These are phyloP conservation scores for Picochlorum sp. DNA, from an alignment of 139 green algal species.

Conservation along the genomic window DNA sequence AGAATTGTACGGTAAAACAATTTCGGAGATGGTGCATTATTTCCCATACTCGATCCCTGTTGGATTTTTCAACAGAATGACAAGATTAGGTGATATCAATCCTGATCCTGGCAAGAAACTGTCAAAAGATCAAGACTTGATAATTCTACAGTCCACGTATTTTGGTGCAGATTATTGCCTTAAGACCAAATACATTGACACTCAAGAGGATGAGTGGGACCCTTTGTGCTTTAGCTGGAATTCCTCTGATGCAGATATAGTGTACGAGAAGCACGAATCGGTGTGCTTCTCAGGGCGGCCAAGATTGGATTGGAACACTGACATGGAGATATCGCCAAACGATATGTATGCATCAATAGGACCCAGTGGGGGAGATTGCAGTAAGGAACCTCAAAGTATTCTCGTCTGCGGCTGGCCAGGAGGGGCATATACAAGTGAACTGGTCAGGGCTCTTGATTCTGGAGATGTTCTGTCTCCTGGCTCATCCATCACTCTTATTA, in stretches of 20 bases:
- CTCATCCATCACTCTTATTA: constrained; percentile 40
- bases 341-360: too few relatives aligned
- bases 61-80: not conserved
- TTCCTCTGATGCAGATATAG: too few relatives aligned
- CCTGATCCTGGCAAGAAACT: not conserved
- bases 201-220: too few relatives aligned
- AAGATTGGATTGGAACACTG: too few relatives aligned
- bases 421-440: constrained; percentile 25
- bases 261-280: too few relatives aligned
- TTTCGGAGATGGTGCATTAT: not conserved
- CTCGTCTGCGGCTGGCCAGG: constrained; percentile 50
- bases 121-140: not conserved
- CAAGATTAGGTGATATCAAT: not conserved
- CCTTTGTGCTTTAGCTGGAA: too few relatives aligned
- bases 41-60: not conserved
- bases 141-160: not conserved
- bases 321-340: too few relatives aligned
- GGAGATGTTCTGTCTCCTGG: constrained; percentile 25
- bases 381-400: constrained; percentile 3
- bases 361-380: too few relatives aligned
- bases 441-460: constrained; percentile 53
- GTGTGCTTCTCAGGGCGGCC: too few relatives aligned
- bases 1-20: not conserved
- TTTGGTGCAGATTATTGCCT: too few relatives aligned
- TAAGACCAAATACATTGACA: too few relatives aligned